Evolutionary conservation across 2,329 filamentous ascomycete genomes (phyloP).

Genomic region (Trichoderma sp.): DNA sequence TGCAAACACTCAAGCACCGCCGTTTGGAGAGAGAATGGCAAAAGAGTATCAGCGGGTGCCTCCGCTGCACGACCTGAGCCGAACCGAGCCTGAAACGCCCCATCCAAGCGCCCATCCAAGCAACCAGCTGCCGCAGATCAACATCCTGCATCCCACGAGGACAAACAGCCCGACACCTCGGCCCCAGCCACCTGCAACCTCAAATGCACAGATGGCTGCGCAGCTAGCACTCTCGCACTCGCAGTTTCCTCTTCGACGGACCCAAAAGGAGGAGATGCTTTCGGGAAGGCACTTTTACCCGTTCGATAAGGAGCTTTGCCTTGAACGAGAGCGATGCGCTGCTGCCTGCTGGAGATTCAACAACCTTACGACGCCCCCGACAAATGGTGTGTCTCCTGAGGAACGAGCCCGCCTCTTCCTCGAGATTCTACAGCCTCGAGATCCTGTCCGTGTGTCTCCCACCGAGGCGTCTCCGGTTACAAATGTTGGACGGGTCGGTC

Average conservation of each 20-base stretch:
- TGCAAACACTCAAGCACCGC: constrained; percentile 46
- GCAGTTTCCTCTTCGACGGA: constrained; percentile 48
- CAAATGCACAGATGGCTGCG: constrained; percentile 54
- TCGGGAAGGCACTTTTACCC: constrained; percentile 74
- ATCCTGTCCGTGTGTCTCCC: constrained; percentile 55
- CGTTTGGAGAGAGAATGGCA: constrained; percentile 48
- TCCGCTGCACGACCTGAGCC: constrained; percentile 56
- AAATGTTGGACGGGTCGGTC: constrained; percentile 64
- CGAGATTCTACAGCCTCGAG: constrained; percentile 65
- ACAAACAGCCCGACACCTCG: constrained; percentile 48
- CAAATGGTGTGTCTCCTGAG: constrained; percentile 64
- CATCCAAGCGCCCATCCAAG: constrained; percentile 52
- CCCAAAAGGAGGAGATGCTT: constrained; percentile 90
- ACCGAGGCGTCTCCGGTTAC: constrained; percentile 50
- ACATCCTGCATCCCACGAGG: constrained; percentile 50
- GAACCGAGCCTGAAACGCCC: constrained; percentile 54
- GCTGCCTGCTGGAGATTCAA: constrained; percentile 84
- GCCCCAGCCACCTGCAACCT: constrained; percentile 37
- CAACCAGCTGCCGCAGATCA: constrained; percentile 55
- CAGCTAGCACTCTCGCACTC: constrained; percentile 57
- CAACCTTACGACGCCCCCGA: constrained; percentile 68
- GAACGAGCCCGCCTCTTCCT: constrained; percentile 69
- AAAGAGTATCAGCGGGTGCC: constrained; percentile 62
- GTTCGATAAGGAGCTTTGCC: constrained; percentile 71
- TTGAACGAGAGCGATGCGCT: constrained; percentile 82